These are phyloP conservation scores for Huntiella omanensis DNA, from an alignment of 2,329 filamentous ascomycete species.

Conservation along the genomic window DNA sequence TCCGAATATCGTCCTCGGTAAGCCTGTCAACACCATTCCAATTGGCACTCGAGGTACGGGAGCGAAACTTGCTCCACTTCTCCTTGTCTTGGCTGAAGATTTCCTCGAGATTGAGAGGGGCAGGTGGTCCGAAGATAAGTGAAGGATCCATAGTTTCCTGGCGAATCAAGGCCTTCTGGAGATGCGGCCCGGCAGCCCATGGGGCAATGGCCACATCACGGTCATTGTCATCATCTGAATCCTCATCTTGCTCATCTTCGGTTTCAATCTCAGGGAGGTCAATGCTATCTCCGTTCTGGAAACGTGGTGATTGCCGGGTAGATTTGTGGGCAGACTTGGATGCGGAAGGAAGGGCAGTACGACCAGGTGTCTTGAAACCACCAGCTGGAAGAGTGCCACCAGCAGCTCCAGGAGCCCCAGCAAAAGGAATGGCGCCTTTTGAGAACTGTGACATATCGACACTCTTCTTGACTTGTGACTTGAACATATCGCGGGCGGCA, in stretches of 20 bases:
- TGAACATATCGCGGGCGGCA: slow-evolving; percentile 40
- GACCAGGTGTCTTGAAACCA: slow-evolving; percentile 51
- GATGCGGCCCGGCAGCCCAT: slow-evolving; percentile 78
- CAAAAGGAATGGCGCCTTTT: slow-evolving; percentile 79
- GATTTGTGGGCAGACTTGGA: slow-evolving; percentile 41
- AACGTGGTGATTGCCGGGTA: slow-evolving; percentile 60
- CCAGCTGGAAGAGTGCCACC: slow-evolving; percentile 19
- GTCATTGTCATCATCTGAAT: slow-evolving; percentile 28
- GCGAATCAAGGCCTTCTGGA: slow-evolving; percentile 53
- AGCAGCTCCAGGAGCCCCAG: slow-evolving; percentile 24
- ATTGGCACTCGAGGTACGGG: slow-evolving; percentile 83
- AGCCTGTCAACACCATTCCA: slow-evolving; percentile 70
- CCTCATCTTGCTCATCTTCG: slow-evolving; percentile 72
- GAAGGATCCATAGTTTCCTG: slow-evolving; percentile 79
- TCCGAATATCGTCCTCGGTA: slow-evolving; percentile 71
- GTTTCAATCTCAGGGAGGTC: slow-evolving; percentile 89
- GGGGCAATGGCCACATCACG: slow-evolving; percentile 18
- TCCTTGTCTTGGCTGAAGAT: slow-evolving; percentile 85
- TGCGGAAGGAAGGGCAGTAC: slow-evolving; percentile 22
- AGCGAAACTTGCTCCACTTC: slow-evolving; percentile 68
- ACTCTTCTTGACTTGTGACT: slow-evolving; percentile 36
- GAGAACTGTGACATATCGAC: slow-evolving; percentile 76
- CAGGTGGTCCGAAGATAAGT: slow-evolving; percentile 73
- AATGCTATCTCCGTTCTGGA: slow-evolving; percentile 76
- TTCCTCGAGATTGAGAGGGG: slow-evolving; percentile 83